phyloP scores from a whole-genome alignment of 2,329 filamentous ascomycete genomes.

The Phyllosticta citribraziliensis region DNA sequence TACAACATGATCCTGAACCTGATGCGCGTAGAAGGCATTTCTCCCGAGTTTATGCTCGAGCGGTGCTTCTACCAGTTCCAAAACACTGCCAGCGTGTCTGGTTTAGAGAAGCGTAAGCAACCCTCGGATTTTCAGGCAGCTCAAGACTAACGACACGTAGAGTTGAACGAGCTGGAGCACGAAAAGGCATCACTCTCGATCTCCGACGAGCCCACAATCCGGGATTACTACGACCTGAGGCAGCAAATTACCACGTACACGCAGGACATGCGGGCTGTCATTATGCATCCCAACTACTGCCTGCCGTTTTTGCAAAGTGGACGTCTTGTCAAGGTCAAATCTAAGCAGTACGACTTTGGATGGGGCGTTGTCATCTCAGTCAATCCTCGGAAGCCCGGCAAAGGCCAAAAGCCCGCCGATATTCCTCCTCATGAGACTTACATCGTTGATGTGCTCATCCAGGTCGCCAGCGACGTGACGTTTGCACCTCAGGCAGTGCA shows the following conservation, averaged over 20 bases:
- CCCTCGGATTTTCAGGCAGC: too few species aligned
- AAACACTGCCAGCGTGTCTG: constrained; percentile 77
- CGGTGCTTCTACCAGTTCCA: constrained; percentile 98
- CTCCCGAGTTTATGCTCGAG: constrained; percentile 97
- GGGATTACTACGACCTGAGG: constrained; percentile 86
- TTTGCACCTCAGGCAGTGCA: constrained; percentile 51
- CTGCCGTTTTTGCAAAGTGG: constrained; percentile 77
- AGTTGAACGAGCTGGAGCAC: constrained; percentile 67
- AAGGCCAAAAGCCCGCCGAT: constrained; percentile 56
- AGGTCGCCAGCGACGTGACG: constrained; percentile 45
- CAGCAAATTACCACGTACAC: constrained; percentile 75
- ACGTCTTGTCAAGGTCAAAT: constrained; percentile 78
- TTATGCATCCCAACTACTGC: constrained; percentile 83
- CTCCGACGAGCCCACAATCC: constrained; percentile 75
- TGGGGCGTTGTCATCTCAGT: constrained; percentile 86
- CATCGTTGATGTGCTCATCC: constrained; percentile 72
- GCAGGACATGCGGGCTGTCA: constrained; percentile 82
- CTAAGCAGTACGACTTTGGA: constrained; percentile 72
- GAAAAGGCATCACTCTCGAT: constrained; percentile 67
- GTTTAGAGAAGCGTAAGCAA: constrained; percentile 57
- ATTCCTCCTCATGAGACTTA: constrained; percentile 66
- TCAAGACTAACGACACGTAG: constrained; percentile 26
- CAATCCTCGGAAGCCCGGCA: constrained; percentile 53
- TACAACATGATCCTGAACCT: constrained; percentile 99
- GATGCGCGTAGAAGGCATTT: constrained; percentile 96